Base-by-base conservation (phyloP, 495 filamentous ascomycete species). In the Immersiella caudata region DNA sequence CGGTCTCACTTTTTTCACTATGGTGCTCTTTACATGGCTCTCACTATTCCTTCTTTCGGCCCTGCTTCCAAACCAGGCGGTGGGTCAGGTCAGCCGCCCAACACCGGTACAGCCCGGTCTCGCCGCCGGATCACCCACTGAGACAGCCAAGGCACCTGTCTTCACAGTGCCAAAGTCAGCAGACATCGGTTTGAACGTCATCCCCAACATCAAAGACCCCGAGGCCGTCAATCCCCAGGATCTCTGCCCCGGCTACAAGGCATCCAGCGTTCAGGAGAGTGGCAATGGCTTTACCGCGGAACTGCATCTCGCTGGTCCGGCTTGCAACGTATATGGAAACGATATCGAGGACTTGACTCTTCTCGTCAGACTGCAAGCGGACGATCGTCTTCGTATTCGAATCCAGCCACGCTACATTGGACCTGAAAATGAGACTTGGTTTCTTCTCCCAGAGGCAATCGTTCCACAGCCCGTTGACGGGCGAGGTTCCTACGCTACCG, bases 191-290 rank as follows among this genome's bases (percentile, higher is more conserved):
- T 83, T 76, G 21, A 79, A 82, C 20, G 67, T 93, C 36, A 76
- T 93, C 26, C 89, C 92, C 40, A 91, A 93, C 71, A 85, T 94
- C 72, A 70, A 87, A 51, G 91, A 94, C 69, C 88, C 91, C 11
- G 56, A 90, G 36, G 91, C 92, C 18, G 79, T 90, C 60, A 79
- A 93, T 75, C 85, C 89, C 1, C 93, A 95, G 75, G 78, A 81
- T 2, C 86, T 88, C 1, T 96, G 92, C 71, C 90, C 90, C 12
- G 92, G 92, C 6, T 96, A 96, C 75, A 84, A 75, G 24, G 90
- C 88, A 21, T 82, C 81, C 9, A 89, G 91, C 74, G 80, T 93
- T 21, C 73, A 78, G 11, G 76, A 83, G 36, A 79, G 78, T 0
- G 72, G 72, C 35, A 76, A 71, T 20, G 82, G 83, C 16, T 79